phyloP scores from a whole-genome alignment of 768 basidiomycete genomes.

The Galerina marginata region DNA sequence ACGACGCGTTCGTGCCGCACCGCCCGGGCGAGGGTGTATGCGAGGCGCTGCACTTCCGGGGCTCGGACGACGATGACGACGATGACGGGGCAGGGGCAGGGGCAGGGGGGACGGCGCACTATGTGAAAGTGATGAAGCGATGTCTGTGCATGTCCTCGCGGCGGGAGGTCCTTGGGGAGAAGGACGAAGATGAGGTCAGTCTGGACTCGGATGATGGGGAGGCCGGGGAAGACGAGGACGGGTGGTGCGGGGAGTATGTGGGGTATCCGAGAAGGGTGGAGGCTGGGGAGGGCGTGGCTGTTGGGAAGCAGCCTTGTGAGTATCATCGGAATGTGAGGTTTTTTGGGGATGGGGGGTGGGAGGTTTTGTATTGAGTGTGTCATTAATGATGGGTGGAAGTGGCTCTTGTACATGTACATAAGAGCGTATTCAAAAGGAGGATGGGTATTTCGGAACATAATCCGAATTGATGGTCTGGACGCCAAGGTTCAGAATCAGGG shows the following conservation, averaged over 20 bases:
- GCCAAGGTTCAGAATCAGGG: too few relatives aligned
- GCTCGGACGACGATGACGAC: conserved; percentile 42
- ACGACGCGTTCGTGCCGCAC: conserved; percentile 75
- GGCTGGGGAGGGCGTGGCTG: conserved; percentile 60
- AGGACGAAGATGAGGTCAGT: conserved; percentile 31
- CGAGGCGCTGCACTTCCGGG: conserved; percentile 55
- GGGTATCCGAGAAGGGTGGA: conserved; percentile 37
- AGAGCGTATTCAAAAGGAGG: too few relatives aligned
- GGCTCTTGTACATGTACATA: too few relatives aligned
- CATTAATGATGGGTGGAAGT: background rate
- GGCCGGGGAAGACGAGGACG: conserved; percentile 8
- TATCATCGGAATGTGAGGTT: conserved; percentile 46
- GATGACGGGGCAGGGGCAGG: conserved; percentile 47
- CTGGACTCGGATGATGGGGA: conserved; percentile 28
- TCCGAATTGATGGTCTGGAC: too few relatives aligned
- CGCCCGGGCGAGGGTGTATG: conserved; percentile 73
- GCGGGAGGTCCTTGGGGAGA: conserved; percentile 5
- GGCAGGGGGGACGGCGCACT: conserved; percentile 26
- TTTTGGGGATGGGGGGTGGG: background rate
- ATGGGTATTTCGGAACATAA: too few relatives aligned
- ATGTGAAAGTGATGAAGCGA: conserved; percentile 46
- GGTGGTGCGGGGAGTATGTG: conserved; percentile 17
- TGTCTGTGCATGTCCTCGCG: conserved; percentile 34
- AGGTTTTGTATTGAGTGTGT: background rate
- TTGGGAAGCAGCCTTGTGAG: conserved; percentile 67